These are phyloP conservation scores for Fusarium coicis DNA, from an alignment of 2,329 filamentous ascomycete species.

Conservation along the genomic window DNA sequence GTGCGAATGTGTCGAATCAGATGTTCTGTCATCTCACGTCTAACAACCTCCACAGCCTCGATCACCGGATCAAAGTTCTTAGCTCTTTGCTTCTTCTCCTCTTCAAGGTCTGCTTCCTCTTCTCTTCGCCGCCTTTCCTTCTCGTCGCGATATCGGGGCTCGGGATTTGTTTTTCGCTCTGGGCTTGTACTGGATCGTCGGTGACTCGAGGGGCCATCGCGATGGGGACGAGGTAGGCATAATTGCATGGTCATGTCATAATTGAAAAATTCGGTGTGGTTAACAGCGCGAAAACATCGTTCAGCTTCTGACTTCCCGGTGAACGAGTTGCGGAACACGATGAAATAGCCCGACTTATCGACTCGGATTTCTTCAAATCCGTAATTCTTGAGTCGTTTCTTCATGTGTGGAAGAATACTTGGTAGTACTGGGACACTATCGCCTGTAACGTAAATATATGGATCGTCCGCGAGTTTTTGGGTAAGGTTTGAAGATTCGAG, in stretches of 20 bases:
- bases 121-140: conserved; percentile 74
- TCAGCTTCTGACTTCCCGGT: conserved; percentile 83
- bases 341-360: conserved; percentile 89
- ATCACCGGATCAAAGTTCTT: conserved; percentile 89
- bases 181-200: conserved; percentile 52
- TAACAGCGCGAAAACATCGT: conserved; percentile 80
- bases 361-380: conserved; percentile 83
- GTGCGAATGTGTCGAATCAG: conserved; percentile 89
- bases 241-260: conserved; percentile 93
- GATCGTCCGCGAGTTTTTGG: conserved; percentile 77
- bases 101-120: conserved; percentile 84
- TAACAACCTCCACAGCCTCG: conserved; percentile 83
- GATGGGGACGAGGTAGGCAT: conserved; percentile 52
- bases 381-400: conserved; percentile 87
- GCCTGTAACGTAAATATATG: conserved; percentile 91
- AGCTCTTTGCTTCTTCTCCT: conserved; percentile 88
- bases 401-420: conserved; percentile 88
- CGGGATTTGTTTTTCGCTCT: conserved; percentile 44
- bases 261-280: conserved; percentile 88
- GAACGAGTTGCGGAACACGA: conserved; percentile 85
- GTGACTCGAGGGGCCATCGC: conserved; percentile 39
- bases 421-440: conserved; percentile 86
- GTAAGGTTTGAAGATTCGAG: conserved; percentile 75
- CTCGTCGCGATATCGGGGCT: conserved; percentile 62
- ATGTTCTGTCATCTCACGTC: conserved; percentile 85